Evolutionary conservation across 805 yeast genomes (phyloP).

Genomic region (Blastobotrys parvus): DNA sequence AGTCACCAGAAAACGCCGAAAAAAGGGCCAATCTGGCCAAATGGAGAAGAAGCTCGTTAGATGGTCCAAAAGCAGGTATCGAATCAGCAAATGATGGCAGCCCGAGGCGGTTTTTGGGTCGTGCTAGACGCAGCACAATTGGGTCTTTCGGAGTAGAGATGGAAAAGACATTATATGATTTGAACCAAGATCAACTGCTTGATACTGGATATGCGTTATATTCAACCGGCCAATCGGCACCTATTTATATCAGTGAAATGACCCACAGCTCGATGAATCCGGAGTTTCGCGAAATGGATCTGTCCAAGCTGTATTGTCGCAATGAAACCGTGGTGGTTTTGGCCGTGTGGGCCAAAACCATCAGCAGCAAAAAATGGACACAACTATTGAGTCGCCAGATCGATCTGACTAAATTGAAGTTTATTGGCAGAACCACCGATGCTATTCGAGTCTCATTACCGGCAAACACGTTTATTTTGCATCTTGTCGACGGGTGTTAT

Average conservation of each 20-base stretch:
- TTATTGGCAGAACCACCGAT: conserved; percentile 16
- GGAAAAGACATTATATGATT: conserved; percentile 27
- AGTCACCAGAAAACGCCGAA: background rate
- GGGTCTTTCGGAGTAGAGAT: conserved; percentile 2
- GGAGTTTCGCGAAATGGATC: conserved; percentile 16
- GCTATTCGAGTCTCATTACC: conserved; percentile 9
- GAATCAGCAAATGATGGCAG: background rate
- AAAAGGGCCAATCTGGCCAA: background rate
- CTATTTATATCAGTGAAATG: conserved; percentile 18
- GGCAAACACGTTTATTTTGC: conserved; percentile 13
- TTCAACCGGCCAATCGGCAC: conserved; percentile 5
- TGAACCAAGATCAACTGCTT: conserved; percentile 17
- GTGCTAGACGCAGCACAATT: conserved; percentile 2
- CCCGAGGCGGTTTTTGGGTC: background rate
- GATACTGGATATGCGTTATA: conserved; percentile 14
- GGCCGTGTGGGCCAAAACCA: conserved; percentile 13
- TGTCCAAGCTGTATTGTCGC: conserved; percentile 8
- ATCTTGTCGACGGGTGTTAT: conserved; percentile 19
- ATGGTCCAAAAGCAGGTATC: background rate
- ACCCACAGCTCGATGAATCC: conserved; percentile 17
- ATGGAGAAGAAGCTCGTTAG: background rate
- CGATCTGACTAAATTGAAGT: conserved; percentile 11
- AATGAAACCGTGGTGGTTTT: conserved; percentile 6
- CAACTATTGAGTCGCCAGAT: conserved; percentile 6
- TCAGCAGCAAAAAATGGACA: conserved; percentile 3